Base-by-base conservation (phyloP, 768 basidiomycete species). In the Auricularia auricula-judae region DNA sequence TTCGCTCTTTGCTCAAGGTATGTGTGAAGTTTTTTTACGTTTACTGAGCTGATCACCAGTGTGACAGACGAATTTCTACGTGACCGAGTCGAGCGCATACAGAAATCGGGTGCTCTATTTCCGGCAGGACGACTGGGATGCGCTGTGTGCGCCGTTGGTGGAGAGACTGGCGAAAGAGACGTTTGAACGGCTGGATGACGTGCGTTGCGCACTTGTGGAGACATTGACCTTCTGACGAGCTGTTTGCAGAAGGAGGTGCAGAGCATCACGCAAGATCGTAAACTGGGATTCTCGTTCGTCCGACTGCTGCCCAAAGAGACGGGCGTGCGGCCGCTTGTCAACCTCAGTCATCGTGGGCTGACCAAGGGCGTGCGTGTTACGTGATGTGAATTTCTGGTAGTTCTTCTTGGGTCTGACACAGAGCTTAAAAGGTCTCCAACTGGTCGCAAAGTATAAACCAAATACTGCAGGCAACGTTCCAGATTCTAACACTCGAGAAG, bases 251-350 rank as follows among this genome's bases (percentile, higher is more conserved):
- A 72, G 29, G 86, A 91, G 66, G 86, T 85, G 0, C 77, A 81
- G 58, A 84, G 84, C 64, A 80, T 92, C 43, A 74, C 90, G 12
- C 80, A 83, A n/a, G 84, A 87, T 67, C 82, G 93, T 2, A 83
- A 76, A 66, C 79, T 97, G 2, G 91, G 91, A 0, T 93, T 86
- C 71, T 92, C 93, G 0, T 91, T 89, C 67, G 86, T 96, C 16
- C 84, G 97, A 2, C 79, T 98, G 5, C 77, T 99, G 21, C 97
- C 97, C 0, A 99, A 98, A 73, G 95, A 95, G 65, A 91, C 86
- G 3, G 97, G 97, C 0, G 92, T 98, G 2, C 81, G 97, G 36
- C 95, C 95, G 0, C 96, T 98, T 66, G 90, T 97, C 34, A 98
- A 99, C 71, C 78, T 98, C 53, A 81, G 86, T n/a, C 73, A 33